These are phyloP conservation scores for Hypoxylon fuscum DNA, from an alignment of 495 filamentous ascomycete species.

Conservation along the genomic window DNA sequence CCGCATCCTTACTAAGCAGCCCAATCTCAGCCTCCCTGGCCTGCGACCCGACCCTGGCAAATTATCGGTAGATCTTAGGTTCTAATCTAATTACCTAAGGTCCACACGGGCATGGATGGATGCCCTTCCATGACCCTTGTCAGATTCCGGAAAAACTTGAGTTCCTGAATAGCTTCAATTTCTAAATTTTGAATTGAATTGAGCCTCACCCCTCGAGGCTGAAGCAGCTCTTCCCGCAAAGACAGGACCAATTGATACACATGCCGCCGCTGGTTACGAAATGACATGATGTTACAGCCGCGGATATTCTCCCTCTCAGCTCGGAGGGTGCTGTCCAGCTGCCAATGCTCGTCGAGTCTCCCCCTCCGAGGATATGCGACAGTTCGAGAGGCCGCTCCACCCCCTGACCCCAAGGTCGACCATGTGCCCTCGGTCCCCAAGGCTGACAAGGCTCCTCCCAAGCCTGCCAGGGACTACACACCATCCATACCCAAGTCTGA, in stretches of 20 bases:
- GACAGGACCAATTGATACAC: constrained; percentile 20
- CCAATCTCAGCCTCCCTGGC: neutral
- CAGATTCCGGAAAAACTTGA: constrained; percentile 44
- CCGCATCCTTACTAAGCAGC: constrained; percentile 7
- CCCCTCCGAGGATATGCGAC: constrained; percentile 66
- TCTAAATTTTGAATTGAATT: constrained; percentile 32
- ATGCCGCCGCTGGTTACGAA: constrained; percentile 19
- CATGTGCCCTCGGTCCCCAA: constrained; percentile 52
- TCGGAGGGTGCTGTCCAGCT: constrained; percentile 50
- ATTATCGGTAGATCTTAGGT: constrained; percentile 19
- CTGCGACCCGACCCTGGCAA: constrained; percentile 3
- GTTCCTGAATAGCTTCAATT: constrained; percentile 41
- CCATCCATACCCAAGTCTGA: constrained; percentile 31
- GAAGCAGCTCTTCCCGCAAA: constrained; percentile 11
- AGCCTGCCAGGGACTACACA: constrained; percentile 8
- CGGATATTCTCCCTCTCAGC: constrained; percentile 64
- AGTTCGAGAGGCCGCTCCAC: constrained; percentile 50
- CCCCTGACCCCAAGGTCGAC: constrained; percentile 44
- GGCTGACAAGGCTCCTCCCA: constrained; percentile 38
- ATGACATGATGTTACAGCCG: constrained; percentile 69
- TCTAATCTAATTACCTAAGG: neutral
- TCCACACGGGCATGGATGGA: no score
- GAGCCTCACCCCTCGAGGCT: constrained; percentile 18
- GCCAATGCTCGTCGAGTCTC: constrained; percentile 53
- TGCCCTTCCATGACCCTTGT: constrained; percentile 22